phyloP scores from a whole-genome alignment of 257 asterid species.

The Forsythia suspensa region DNA sequence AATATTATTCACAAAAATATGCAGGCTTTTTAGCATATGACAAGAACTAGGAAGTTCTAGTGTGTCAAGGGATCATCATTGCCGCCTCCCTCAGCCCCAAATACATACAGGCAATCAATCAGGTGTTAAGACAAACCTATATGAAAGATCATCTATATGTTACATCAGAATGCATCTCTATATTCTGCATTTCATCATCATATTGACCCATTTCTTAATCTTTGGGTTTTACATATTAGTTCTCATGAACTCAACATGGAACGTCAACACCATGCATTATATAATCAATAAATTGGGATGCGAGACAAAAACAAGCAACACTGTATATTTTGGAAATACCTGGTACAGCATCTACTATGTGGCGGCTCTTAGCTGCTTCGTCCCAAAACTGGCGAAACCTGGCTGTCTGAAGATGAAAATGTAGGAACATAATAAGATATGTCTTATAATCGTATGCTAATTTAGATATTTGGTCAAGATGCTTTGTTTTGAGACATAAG shows the following conservation, averaged over 20 bases:
- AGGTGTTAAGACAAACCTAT: not conserved
- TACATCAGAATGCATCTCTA: not conserved
- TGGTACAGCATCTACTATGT: slow-evolving; percentile 50
- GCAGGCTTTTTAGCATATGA: not conserved
- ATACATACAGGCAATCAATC: not conserved
- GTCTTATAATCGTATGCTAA: not conserved
- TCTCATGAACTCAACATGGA: not conserved
- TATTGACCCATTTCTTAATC: not conserved
- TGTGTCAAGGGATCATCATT: not conserved
- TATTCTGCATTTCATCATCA: not conserved
- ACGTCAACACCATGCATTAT: not conserved
- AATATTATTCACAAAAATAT: too few species aligned
- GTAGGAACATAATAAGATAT: slow-evolving; percentile 1
- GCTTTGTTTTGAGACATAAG: not conserved
- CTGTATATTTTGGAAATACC: slow-evolving; percentile 24
- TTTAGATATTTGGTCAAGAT: not conserved
- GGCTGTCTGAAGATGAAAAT: slow-evolving; percentile 62
- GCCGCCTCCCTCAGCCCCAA: not conserved
- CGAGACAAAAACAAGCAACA: not conserved
- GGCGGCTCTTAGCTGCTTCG: slow-evolving; percentile 81
- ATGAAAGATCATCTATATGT: too few species aligned
- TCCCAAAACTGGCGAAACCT: slow-evolving; percentile 96
- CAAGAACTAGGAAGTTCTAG: not conserved
- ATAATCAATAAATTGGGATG: not conserved
- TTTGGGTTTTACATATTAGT: not conserved